phyloP scores from a whole-genome alignment of 495 filamentous ascomycete species.

The Xanthoparmelia taractica region DNA sequence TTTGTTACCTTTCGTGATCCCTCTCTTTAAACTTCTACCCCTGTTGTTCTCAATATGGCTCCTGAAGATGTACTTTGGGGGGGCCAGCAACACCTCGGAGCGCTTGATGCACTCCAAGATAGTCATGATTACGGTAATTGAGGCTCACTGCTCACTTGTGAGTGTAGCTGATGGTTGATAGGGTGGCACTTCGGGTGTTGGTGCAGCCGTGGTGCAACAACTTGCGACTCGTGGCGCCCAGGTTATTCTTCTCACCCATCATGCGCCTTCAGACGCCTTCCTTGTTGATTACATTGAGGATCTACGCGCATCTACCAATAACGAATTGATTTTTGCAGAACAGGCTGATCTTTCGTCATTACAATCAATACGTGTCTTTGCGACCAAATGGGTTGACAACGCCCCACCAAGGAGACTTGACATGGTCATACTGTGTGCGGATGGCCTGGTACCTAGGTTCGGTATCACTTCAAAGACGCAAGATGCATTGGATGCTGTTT shows the following conservation, averaged over 20 bases:
- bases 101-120: constrained; percentile 87
- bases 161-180: constrained; percentile 27
- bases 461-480: constrained; percentile 46
- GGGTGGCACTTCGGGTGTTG: constrained; percentile 93
- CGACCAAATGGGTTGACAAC: constrained; percentile 99
- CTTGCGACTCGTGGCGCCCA: constrained; percentile 83
- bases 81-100: constrained; percentile 67
- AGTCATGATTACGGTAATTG: constrained; percentile 72
- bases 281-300: constrained; percentile 88
- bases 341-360: constrained; percentile 83
- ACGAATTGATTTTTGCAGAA: constrained; percentile 89
- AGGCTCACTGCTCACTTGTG: not conserved
- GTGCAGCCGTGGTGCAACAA: constrained; percentile 61
- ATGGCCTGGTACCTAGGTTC: constrained; percentile 60
- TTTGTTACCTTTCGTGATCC: constrained; percentile 57
- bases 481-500: constrained; percentile 80
- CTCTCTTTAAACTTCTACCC: constrained; percentile 50
- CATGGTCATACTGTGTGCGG: constrained; percentile 81
- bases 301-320: constrained; percentile 67
- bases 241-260: constrained; percentile 79
- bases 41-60: constrained; percentile 53
- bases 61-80: constrained; percentile 71
- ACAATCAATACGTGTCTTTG: constrained; percentile 82
- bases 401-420: constrained; percentile 84
- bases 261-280: constrained; percentile 73